Percentiles rank a stretch among this genome's conserved stretches.
Evolutionary conservation across 306 rosid genomes (phyloP).

Genomic region (Cucumis hystrix): DNA sequence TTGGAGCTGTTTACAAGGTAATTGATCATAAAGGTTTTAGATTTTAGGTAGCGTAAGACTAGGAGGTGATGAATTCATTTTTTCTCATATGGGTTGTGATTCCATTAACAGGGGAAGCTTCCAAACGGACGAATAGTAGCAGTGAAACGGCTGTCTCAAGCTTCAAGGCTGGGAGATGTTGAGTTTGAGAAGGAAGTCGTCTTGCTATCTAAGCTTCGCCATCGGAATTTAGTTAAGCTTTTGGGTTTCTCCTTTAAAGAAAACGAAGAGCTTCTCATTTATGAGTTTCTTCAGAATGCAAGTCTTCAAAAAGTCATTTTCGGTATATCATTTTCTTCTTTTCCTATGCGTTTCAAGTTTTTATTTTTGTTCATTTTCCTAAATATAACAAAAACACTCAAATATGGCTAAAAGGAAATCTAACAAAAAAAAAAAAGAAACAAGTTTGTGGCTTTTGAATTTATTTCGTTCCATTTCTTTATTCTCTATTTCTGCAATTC

Average conservation of each 20-base stretch:
- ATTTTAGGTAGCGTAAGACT: not conserved
- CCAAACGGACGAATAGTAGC: conserved; percentile 19
- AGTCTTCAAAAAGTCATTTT: conserved; percentile 38
- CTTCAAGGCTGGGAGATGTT: conserved; percentile 30
- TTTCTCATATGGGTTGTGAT: not conserved
- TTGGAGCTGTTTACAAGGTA: conserved; percentile 46
- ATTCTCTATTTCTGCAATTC: not conserved
- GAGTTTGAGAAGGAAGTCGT: conserved; percentile 40
- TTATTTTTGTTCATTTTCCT: too few species aligned
- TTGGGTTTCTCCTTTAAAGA: conserved; percentile 36
- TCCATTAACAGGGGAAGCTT: conserved; percentile 19
- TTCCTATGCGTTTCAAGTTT: too few species aligned
- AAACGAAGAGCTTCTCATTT: conserved; percentile 30
- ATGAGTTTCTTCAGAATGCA: conserved; percentile 34
- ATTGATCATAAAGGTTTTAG: not conserved
- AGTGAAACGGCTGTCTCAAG: conserved; percentile 27
- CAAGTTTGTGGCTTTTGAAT: too few species aligned
- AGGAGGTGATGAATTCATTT: not conserved
- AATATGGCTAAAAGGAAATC: too few species aligned
- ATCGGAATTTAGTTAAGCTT: conserved; percentile 35
- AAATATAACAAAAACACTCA: too few species aligned
- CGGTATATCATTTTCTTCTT: conserved; percentile 11
- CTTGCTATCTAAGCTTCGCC: conserved; percentile 38
- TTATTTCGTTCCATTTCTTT: too few species aligned
- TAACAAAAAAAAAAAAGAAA: too few species aligned